Evolutionary conservation across 192 early-diverging fungal genomes (phyloP), one percentile per base, ranked within the genome.

Genomic region (Mortierella antarctica): DNA sequence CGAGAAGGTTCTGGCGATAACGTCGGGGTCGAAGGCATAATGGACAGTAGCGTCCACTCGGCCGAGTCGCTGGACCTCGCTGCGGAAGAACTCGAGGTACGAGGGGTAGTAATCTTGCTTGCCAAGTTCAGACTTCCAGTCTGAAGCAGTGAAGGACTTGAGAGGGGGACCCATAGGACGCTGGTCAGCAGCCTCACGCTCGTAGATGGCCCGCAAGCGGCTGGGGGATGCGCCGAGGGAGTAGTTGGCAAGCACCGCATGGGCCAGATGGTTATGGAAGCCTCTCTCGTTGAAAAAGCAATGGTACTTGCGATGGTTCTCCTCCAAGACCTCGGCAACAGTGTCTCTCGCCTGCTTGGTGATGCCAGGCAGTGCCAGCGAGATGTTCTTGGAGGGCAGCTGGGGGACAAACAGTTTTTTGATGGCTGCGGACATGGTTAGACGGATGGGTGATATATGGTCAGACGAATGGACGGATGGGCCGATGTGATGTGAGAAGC

Each of bases 181-280:
- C 13, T 83, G 77, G 57, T 80, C 47, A 18, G 70, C 53, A 54
- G 86, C 66, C 71, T 87, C 70, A 5, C 41, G 8, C 50, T 88
- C 74, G 63, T 89, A 91, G 9, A 90, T 84, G 21, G 72, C 83
- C 63, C 84, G 78, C 6, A 91, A 62, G 10, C 89, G 84, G 45
- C 86, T 61, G 10, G 82, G 68, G 45, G 73, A 72, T 14, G 84
- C 88, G 0, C 90, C 90, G 46, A 91, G 53, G 1, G 89, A 74
- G 55, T 83, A 90, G 9, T 80, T 82, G 10, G 90, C 85, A n/a
- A 91, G 80, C 11, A 91, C 54, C 40, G 82, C 86, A 72, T 91
- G 90, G 59, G 68, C 68, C 8, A 88, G 64, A 49, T 91, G 90
- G 67, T 89, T 91, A 76, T 91, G 90, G 70, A 86, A 89, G 13